Conservation (phyloP, 2,329 filamentous ascomycete genomes). For the Phoma sp. region DNA sequence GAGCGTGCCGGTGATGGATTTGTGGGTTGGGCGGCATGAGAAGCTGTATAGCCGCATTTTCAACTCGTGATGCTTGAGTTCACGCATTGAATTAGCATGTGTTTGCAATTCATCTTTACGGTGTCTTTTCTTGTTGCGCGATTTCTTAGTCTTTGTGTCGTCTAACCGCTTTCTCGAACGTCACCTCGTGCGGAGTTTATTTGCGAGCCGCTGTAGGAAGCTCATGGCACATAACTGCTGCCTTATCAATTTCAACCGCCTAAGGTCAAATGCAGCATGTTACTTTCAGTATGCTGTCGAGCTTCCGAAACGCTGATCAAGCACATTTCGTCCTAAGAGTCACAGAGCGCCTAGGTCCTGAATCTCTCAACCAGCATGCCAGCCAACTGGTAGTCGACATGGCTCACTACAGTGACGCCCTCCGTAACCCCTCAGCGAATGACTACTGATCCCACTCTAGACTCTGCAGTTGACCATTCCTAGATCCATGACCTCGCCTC, state of each 20-base stretch:
- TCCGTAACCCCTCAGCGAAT: not conserved
- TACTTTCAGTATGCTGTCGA: no score
- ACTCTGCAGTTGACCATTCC: conserved; percentile 11
- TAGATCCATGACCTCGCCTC: conserved; percentile 38
- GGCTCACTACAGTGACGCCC: conserved; percentile 1
- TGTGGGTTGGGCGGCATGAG: conserved; percentile 85
- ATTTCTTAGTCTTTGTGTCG: not conserved
- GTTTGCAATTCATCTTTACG: no score
- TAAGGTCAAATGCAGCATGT: not conserved
- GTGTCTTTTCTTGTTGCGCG: no score
- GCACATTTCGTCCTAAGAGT: not conserved
- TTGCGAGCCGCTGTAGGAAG: conserved; percentile 16
- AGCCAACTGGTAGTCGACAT: not conserved
- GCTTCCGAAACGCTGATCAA: no score
- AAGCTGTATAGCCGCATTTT: conserved; percentile 85
- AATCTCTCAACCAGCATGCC: not conserved
- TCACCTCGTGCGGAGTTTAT: conserved; percentile 20
- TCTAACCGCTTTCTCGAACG: conserved; percentile 9
- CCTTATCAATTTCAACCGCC: not conserved
- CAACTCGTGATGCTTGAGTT: conserved; percentile 65
- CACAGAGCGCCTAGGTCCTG: no score
- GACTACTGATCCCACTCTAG: not conserved
- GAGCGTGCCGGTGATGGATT: conserved; percentile 76
- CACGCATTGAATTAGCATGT: no score
- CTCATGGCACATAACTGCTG: conserved; percentile 19